Evolutionary conservation across 2,329 filamentous ascomycete species (phyloP), one percentile per base, ranked within the genome.

Genomic region (Aspergillus transmontanensis): DNA sequence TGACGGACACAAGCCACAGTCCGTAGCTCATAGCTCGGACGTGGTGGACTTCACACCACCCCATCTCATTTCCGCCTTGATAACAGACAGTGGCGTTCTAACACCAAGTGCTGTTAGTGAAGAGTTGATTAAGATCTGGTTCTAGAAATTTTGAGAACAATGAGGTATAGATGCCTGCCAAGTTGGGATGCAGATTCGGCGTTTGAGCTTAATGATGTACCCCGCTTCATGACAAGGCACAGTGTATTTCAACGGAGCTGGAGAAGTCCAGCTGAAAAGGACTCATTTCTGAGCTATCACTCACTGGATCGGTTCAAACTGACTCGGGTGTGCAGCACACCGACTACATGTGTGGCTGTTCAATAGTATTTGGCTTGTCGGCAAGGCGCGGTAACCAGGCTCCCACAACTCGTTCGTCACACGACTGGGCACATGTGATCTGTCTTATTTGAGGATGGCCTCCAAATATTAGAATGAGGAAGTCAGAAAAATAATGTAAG

Each of bases 21-120:
- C 66, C 6, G 66, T 73, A 23, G 70, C 50, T 28, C 71, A 71
- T 23, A 69, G 75, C 43, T 71, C 69, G 12, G 75, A 79, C 16
- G 78, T 76, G 28, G 81, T 83, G 19, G 82, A 84, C 63, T 83
- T 81, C 63, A 83, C 81, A 67, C 87, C 87, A 9, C 87, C 87
- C 7, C 81, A 87, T 67, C 73, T 89, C 57, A 89, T 90, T 63
- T 86, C 85, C 2, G 87, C 86, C 3, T 82, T 90, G 68, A 88
- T 89, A 69, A 90, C 87, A 4, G 87, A 90, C 71, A 85, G 83
- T 36, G 87, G 87, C 59, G 86, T 89, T 2, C 76, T 89, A 63
- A 85, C 87, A 7, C 87, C 87, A 0, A 88, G 86, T 68, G 87
- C 87, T 9, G 87, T 90, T 43, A 89, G 87, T 63, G 87, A 89